Evolutionary conservation across 169 alveolate genomes (phyloP).

Genomic region (Prorocentrum cordatum): DNA sequence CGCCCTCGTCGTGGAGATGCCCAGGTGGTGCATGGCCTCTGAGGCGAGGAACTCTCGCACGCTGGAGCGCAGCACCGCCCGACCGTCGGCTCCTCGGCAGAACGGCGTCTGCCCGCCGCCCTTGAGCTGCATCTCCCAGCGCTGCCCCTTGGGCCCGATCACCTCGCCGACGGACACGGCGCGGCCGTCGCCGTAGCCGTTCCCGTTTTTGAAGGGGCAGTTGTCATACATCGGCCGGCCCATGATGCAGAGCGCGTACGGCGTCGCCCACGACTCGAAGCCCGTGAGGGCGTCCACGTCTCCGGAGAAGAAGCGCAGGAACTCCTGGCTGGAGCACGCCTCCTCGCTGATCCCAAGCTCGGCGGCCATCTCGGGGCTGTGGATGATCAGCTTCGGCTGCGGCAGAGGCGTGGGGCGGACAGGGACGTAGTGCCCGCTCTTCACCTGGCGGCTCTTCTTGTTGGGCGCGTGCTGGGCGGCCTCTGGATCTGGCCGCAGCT

Average conservation of each 20-base stretch:
- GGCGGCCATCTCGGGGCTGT: not conserved
- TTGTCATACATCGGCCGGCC: not conserved
- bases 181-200: slow-evolving; percentile 24
- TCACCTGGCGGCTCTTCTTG: not conserved
- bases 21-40: slow-evolving; percentile 41
- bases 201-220: not conserved
- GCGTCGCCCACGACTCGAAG: not conserved
- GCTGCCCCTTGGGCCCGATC: not conserved
- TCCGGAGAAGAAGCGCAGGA: slow-evolving; percentile 4
- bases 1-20: slow-evolving; percentile 5
- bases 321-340: not conserved
- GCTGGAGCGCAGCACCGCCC: slow-evolving; percentile 66
- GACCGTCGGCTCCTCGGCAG: slow-evolving; percentile 43
- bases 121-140: slow-evolving; percentile 68
- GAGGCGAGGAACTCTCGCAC: slow-evolving; percentile 65
- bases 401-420: not conserved
- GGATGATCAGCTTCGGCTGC: not conserved
- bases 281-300: not conserved
- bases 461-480: not conserved
- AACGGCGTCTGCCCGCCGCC: slow-evolving; percentile 68
- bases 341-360: not conserved
- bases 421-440: not conserved
- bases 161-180: slow-evolving; percentile 1
- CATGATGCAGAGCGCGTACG: not conserved
- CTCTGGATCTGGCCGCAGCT: slow-evolving; percentile 9